Evolutionary conservation across 2,329 filamentous ascomycete genomes (phyloP), one percentile per base, ranked within the genome.

Genomic region (Phialophora chinensis): DNA sequence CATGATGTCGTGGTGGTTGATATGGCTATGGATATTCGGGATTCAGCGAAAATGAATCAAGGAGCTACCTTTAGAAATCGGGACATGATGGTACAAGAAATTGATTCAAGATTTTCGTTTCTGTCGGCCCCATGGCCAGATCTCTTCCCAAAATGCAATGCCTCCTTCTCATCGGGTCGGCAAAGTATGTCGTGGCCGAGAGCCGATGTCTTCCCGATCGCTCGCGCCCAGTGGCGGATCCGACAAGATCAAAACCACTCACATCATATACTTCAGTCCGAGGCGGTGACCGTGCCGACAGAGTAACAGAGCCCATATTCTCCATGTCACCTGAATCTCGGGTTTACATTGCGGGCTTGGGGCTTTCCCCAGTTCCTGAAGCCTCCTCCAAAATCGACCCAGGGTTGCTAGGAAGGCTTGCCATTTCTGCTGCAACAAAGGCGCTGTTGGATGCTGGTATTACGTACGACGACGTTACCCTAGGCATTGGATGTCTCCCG

Each of bases 381-480:
- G 27, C 38, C 23, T 49, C 58, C n/a, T 52, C 38, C 50, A 23
- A 7, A 42, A 50, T 11, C 12, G 4, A 12, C 47, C n/a, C n/a
- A n/a, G n/a, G n/a, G n/a, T n/a, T n/a, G 2, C 27, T 44, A 38
- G 20, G 12, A 23, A 47, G 3, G 27, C 4, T 25, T 11, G n/a
- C 59, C 6, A 25, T 63, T 29, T 63, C 61, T 49, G 73, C 73
- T 35, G 73, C 71, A 33, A 69, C 72, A 25, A 74, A 74, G 54
- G 73, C 73, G 12, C 64, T 74, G 11, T 55, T 74, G 8, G 73
- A 74, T 63, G 72, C 73, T 12, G 65, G 70, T 33, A 68, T 74
- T 49, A 74, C 67, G 17, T 74, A 73, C 63, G 73, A 74, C 52
- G 66, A 74, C 33, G 71, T 74, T 27, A 17, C 52, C 58, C 58